Evolutionary conservation across 2,329 filamentous ascomycete genomes (phyloP).

Genomic region (Lasiodiplodia hormozganensis): DNA sequence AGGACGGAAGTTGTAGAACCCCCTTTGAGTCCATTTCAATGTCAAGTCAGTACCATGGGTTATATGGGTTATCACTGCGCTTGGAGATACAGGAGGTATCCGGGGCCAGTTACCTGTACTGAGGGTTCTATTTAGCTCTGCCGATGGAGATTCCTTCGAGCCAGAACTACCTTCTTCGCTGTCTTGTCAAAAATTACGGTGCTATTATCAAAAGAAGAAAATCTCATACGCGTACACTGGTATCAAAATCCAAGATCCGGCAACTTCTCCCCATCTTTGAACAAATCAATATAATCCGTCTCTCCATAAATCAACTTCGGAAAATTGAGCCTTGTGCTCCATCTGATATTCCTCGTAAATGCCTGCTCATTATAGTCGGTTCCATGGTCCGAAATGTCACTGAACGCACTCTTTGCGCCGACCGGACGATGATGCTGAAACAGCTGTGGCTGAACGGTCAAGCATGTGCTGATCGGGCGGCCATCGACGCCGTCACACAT

Average conservation of each 20-base stretch:
- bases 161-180: too few relatives aligned
- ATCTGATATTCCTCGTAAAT: constrained; percentile 35
- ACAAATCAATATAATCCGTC: constrained; percentile 28
- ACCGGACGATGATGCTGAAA: constrained; percentile 36
- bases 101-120: too few relatives aligned
- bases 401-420: constrained; percentile 26
- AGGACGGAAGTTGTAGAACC: too few relatives aligned
- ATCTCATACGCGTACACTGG: background rate
- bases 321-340: constrained; percentile 38
- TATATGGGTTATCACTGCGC: too few relatives aligned
- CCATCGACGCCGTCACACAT: constrained; percentile 39
- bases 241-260: constrained; percentile 7
- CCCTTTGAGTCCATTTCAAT: too few relatives aligned
- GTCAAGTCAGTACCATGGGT: too few relatives aligned
- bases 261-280: constrained; percentile 16
- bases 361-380: constrained; percentile 30
- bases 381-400: constrained; percentile 38
- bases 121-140: too few relatives aligned
- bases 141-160: too few relatives aligned
- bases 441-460: constrained; percentile 39
- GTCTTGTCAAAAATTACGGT: too few relatives aligned
- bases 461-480: constrained; percentile 33
- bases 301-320: constrained; percentile 35
- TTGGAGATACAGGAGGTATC: too few relatives aligned
- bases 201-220: too few relatives aligned